Percentiles rank a stretch among this genome's conserved stretches.
These are phyloP conservation scores for Pseudozyma thailandica DNA, from an alignment of 1,284 basidiomycete genomes.

Conservation along the genomic window DNA sequence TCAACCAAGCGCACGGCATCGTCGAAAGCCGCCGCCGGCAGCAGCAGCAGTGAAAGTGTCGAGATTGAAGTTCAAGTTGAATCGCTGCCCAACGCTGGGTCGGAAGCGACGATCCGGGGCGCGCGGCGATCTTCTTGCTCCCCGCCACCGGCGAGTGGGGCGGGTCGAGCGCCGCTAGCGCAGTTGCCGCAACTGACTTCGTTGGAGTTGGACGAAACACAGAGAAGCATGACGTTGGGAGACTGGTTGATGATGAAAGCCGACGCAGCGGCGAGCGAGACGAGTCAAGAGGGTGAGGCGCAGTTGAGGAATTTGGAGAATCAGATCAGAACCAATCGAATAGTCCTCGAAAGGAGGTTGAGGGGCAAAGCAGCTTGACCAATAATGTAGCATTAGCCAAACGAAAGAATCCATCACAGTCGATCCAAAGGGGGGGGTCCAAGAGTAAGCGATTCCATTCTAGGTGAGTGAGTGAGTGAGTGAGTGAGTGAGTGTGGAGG, in stretches of 20 bases:
- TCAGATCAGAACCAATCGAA: slow-evolving; percentile 10
- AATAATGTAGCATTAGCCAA: too few species aligned
- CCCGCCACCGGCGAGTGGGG: too few species aligned
- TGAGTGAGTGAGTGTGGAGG: too few species aligned
- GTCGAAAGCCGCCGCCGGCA: slow-evolving; percentile 10
- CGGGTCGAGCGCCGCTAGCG: slow-evolving; percentile 18
- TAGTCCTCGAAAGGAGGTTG: slow-evolving; percentile 22
- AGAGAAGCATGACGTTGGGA: slow-evolving; percentile 44
- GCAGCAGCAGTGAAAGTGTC: slow-evolving; percentile 5
- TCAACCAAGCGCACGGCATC: slow-evolving; percentile 1
- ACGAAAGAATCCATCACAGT: too few species aligned
- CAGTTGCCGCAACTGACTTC: slow-evolving; percentile 19
- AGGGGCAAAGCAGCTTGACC: not conserved
- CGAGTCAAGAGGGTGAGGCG: slow-evolving; percentile 27
- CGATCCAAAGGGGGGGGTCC: too few species aligned
- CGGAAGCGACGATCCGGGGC: slow-evolving; percentile 38
- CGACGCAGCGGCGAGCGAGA: slow-evolving; percentile 36
- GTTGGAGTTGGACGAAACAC: slow-evolving; percentile 19
- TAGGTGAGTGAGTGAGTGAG: too few species aligned
- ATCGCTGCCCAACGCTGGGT: slow-evolving; percentile 16
- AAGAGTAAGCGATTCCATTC: too few species aligned
- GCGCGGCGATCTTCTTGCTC: slow-evolving; percentile 11
- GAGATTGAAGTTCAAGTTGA: not conserved
- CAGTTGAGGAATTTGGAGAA: slow-evolving; percentile 35
- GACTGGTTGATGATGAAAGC: slow-evolving; percentile 46